Base-by-base conservation (phyloP, 768 basidiomycete genomes). In the Lentinula guzmanii region DNA sequence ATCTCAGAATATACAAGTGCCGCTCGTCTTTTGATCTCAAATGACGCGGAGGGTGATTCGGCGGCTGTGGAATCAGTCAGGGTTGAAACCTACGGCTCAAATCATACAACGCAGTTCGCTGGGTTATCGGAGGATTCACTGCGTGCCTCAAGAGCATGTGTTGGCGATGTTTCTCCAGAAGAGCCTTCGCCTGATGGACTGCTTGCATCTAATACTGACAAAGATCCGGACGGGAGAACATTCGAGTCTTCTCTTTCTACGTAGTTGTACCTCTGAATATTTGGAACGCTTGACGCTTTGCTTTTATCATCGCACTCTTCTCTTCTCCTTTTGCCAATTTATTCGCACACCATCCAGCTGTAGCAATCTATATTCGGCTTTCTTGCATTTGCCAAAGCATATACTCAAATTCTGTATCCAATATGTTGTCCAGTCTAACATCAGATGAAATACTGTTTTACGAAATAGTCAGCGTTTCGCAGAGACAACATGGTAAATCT, bases 1-100 rank as follows among this genome's bases (percentile, higher is more conserved):
- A 31, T 33, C 31, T 8, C 66, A 21, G 64, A 65, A 61, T 60
- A 61, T 37, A 63, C 78, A 34, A 65, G 75, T 18, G 80, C 85
- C n/a, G 85, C 84, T 57, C 83, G 83, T 2, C 82, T 82, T 48
- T 61, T 64, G 21, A 60, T 68, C 46, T 73, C 71, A 39, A 37
- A 56, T 39, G 37, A 41, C 13, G 16, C 13, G 3, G 13, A 31
- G 3, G 18, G n/a, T 54, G 34, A 3, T 54, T 37, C 18, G 18
- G 18, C n/a, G 35, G 34, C 11, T 8, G 31, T 21, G 53, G 53
- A 39, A 54, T 18, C 53, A n/a, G 18, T 10, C 35, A 13, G 15
- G 8, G 64, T 64, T 21, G 68, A 63, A 35, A 10, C 35, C 0
- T 21, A 24, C 21, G 10, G 8, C 45, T 31, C 24, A 28, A 41